phyloP scores from a whole-genome alignment of 495 filamentous ascomycete genomes.

The Chaetomidium leptoderma region DNA sequence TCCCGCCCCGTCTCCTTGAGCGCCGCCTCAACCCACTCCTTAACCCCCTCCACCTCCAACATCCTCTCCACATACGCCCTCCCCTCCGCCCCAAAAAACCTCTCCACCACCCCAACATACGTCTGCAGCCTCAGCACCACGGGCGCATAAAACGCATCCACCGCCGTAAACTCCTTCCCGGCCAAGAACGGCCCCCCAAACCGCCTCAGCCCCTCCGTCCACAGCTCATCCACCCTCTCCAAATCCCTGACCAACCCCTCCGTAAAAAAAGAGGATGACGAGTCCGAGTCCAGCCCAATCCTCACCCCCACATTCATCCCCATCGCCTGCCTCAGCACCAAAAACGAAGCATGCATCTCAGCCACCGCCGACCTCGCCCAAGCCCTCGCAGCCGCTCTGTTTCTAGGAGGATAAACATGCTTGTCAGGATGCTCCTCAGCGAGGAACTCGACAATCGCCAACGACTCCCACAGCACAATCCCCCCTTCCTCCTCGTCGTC shows the following conservation, averaged over 20 bases:
- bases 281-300: slow-evolving; percentile 24
- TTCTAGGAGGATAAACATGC: slow-evolving; percentile 42
- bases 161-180: slow-evolving; percentile 36
- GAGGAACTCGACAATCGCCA: slow-evolving; percentile 53
- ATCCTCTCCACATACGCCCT: slow-evolving; percentile 25
- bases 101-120: slow-evolving; percentile 23
- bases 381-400: slow-evolving; percentile 37
- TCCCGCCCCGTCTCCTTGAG: slow-evolving; percentile 14
- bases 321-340: slow-evolving; percentile 41
- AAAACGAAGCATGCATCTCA: slow-evolving; percentile 55
- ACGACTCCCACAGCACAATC: slow-evolving; percentile 45
- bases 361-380: slow-evolving; percentile 48
- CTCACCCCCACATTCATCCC: slow-evolving; percentile 44
- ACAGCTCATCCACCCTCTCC: slow-evolving; percentile 34
- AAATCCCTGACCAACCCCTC: slow-evolving; percentile 31
- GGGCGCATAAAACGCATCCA: slow-evolving; percentile 43
- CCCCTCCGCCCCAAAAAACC: slow-evolving; percentile 18
- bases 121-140: slow-evolving; percentile 34
- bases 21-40: slow-evolving; percentile 24
- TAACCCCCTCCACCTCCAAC: slow-evolving; percentile 21
- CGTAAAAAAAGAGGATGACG: slow-evolving; percentile 22
- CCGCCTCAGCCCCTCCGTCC: slow-evolving; percentile 35
- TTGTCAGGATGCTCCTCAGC: slow-evolving; percentile 45
- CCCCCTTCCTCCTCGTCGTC: background rate
- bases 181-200: slow-evolving; percentile 41